Evolutionary conservation across 2,329 filamentous ascomycete genomes (phyloP).

Genomic region (Dendrostoma leiphaemia): DNA sequence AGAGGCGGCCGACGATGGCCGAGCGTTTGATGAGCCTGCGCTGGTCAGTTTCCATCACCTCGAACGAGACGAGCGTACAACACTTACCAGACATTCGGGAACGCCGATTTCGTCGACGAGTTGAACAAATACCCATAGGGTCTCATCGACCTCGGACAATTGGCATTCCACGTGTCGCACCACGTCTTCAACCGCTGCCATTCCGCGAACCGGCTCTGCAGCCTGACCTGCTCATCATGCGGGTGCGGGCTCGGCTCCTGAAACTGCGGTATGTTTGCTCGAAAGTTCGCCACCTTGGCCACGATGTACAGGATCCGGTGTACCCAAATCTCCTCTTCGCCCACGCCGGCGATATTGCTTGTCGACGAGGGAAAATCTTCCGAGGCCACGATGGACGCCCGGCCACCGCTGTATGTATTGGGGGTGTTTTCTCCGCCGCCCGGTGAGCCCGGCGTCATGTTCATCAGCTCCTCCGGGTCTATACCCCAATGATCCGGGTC

Average conservation of each 20-base stretch:
- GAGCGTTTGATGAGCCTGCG: conserved; percentile 76
- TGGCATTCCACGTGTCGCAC: conserved; percentile 79
- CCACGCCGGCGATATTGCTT: conserved; percentile 42
- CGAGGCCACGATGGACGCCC: neutral
- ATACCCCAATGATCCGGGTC: conserved; percentile 88
- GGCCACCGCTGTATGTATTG: conserved; percentile 21
- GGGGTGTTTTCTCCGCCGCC: neutral
- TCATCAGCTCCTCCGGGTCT: conserved; percentile 57
- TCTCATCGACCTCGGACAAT: conserved; percentile 81
- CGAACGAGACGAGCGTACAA: neutral
- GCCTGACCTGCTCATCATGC: conserved; percentile 61
- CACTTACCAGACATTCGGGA: conserved; percentile 80
- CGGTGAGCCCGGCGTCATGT: conserved; percentile 15
- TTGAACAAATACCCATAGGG: conserved; percentile 76
- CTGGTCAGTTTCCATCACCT: neutral
- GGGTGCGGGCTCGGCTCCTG: conserved; percentile 57
- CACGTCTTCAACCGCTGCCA: conserved; percentile 80
- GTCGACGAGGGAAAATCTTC: conserved; percentile 11
- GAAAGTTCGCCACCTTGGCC: conserved; percentile 83
- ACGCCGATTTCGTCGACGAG: conserved; percentile 68
- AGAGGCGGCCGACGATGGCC: conserved; percentile 77
- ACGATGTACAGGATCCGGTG: conserved; percentile 87
- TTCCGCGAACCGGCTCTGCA: conserved; percentile 66
- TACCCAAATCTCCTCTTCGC: conserved; percentile 80
- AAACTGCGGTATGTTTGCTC: conserved; percentile 64